Percentiles rank a stretch among this genome's conserved stretches.
Evolutionary conservation across 306 rosid genomes (phyloP).

Genomic region (Dryas drummondii): DNA sequence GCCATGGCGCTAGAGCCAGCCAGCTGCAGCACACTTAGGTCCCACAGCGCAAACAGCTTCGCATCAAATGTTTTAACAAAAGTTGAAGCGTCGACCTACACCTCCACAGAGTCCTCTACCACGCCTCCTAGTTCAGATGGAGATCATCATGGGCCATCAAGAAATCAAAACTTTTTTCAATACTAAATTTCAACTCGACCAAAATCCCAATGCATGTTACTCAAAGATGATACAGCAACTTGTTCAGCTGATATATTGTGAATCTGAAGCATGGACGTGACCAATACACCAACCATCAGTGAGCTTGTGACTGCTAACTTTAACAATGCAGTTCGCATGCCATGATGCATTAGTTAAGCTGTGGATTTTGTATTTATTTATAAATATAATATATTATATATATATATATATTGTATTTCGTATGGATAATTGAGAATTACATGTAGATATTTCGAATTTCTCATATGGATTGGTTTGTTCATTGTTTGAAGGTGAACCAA

Average conservation of each 20-base stretch:
- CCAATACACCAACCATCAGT: neutral
- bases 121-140: slow-evolving; percentile 30
- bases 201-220: neutral
- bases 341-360: neutral
- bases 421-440: too few species aligned
- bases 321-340: neutral
- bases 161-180: slow-evolving; percentile 31
- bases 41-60: slow-evolving; percentile 48
- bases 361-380: neutral
- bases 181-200: slow-evolving; percentile 22
- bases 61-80: slow-evolving; percentile 46
- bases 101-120: slow-evolving; percentile 46
- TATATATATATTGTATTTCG: too few species aligned
- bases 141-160: slow-evolving; percentile 29
- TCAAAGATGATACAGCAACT: too few species aligned
- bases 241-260: too few species aligned
- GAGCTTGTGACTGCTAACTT: neutral
- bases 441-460: too few species aligned
- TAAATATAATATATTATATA: too few species aligned
- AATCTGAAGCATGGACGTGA: too few species aligned
- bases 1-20: slow-evolving; percentile 38
- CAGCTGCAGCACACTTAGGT: slow-evolving; percentile 29
- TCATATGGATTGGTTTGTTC: too few species aligned
- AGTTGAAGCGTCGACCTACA: slow-evolving; percentile 39
- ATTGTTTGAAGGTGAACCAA: too few species aligned